Conservation (phyloP, 495 filamentous ascomycete genomes). For the Xylaria longipes region DNA sequence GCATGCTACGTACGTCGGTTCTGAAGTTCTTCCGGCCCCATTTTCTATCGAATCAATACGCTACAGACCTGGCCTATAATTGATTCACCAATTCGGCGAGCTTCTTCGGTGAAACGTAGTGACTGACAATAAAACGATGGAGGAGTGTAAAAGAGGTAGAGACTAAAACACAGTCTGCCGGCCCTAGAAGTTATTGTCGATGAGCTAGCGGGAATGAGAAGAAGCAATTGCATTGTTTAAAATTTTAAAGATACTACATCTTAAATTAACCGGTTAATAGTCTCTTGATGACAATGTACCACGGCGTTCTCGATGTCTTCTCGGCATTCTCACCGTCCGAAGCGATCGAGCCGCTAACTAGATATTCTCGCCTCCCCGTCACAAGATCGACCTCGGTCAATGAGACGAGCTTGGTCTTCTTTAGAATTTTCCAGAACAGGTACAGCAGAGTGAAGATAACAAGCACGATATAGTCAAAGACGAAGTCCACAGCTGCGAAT, state of each 20-base stretch:
- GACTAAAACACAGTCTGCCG: background rate
- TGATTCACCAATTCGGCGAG: background rate
- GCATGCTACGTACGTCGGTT: constrained; percentile 1
- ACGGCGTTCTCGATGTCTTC: constrained; percentile 19
- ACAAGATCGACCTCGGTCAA: constrained; percentile 62
- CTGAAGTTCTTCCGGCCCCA: constrained; percentile 11
- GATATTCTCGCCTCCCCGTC: constrained; percentile 55
- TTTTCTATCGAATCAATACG: background rate
- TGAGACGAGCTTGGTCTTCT: constrained; percentile 51
- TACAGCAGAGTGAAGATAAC: constrained; percentile 63
- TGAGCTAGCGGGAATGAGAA: background rate
- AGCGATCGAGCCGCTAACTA: background rate
- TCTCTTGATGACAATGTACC: constrained; percentile 35
- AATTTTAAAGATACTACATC: background rate
- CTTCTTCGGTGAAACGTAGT: background rate
- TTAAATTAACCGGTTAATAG: constrained; percentile 1
- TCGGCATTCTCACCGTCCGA: constrained; percentile 1
- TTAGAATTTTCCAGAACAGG: constrained; percentile 59
- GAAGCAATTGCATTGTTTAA: background rate
- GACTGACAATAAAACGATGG: background rate
- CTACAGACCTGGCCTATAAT: background rate
- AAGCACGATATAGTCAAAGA: constrained; percentile 60
- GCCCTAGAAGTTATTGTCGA: background rate
- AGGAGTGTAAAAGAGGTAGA: background rate
- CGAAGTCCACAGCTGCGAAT: constrained; percentile 55